Conservation (phyloP, 179 eudicot genomes). For the Actinidia arguta region DNA sequence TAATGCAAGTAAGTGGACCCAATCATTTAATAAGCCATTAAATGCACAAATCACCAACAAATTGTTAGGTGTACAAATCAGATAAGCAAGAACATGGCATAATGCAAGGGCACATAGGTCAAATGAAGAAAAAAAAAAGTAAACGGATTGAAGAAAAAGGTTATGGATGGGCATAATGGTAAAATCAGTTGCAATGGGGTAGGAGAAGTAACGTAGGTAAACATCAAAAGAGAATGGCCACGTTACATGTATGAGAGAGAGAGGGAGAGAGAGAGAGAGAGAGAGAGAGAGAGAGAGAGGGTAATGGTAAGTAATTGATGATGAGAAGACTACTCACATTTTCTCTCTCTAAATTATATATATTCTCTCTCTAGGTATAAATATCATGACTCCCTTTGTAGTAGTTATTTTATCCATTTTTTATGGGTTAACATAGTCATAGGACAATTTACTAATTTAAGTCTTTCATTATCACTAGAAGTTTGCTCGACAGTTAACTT, state of each 20-base stretch:
- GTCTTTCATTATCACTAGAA: no score
- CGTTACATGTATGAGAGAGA: slow-evolving; percentile 9
- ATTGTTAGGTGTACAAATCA: slow-evolving; percentile 28
- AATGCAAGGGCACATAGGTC: slow-evolving; percentile 23
- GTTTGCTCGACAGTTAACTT: no score
- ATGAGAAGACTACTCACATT: slow-evolving; percentile 37
- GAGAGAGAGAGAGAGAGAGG: slow-evolving; percentile 7
- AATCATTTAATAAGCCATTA: slow-evolving; percentile 37
- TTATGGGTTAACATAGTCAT: no score
- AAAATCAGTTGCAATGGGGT: slow-evolving; percentile 7
- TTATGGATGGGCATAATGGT: slow-evolving; percentile 22
- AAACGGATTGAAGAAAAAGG: neutral
- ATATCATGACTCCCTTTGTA: no score
- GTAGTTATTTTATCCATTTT: no score
- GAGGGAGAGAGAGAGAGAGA: neutral
- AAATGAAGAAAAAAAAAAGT: neutral
- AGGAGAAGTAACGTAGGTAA: slow-evolving; percentile 22
- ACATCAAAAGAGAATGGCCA: slow-evolving; percentile 30
- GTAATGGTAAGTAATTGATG: slow-evolving; percentile 34
- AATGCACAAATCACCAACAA: slow-evolving; percentile 43
- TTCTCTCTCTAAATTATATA: neutral
- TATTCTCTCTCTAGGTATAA: neutral
- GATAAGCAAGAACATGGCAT: slow-evolving; percentile 26
- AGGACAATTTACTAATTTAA: no score
- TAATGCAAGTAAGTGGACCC: slow-evolving; percentile 39